Conservation (phyloP, 164 flowering plant genomes). For the Tetracentron sinense region DNA sequence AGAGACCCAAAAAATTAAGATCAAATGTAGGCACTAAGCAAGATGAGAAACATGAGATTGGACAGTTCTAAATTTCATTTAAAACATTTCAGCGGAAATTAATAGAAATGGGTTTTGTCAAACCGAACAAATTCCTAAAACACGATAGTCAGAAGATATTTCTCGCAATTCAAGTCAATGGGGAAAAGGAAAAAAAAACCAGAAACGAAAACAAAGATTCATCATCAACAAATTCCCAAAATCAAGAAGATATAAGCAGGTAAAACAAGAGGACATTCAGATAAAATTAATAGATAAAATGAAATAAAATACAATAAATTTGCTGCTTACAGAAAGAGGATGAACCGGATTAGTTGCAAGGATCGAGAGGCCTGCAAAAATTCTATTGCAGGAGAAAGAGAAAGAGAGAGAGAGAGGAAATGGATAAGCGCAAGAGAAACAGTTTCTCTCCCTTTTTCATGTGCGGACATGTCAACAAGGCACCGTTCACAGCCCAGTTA, state of each 20-base stretch:
- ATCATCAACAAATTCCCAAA: not conserved
- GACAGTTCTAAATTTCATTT: not conserved
- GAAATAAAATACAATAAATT: not conserved
- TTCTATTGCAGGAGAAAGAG: constrained; percentile 27
- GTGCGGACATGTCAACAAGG: constrained; percentile 7
- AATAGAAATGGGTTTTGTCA: too few species aligned
- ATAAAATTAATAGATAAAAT: not conserved
- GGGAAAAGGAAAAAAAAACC: not conserved
- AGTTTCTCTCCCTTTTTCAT: not conserved
- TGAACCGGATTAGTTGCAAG: constrained; percentile 6
- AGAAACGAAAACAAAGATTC: not conserved
- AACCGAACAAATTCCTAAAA: not conserved
- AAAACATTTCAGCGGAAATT: not conserved
- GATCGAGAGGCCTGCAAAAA: constrained; percentile 42
- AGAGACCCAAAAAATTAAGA: not conserved
- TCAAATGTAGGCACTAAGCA: too few species aligned
- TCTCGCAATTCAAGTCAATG: not conserved
- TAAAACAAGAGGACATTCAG: not conserved
- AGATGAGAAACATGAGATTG: too few species aligned
- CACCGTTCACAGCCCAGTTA: not conserved
- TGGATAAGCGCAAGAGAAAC: constrained; percentile 5
- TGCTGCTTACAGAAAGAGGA: constrained; percentile 5
- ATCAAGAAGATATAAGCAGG: not conserved
- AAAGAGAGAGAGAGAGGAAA: constrained; percentile 9
- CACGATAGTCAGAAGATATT: constrained; percentile 4